A percentile compares a stretch with the other conserved stretches of the same genome.
phyloP scores from a whole-genome alignment of 495 filamentous ascomycete genomes.

The Lindgomyces ingoldianus region DNA sequence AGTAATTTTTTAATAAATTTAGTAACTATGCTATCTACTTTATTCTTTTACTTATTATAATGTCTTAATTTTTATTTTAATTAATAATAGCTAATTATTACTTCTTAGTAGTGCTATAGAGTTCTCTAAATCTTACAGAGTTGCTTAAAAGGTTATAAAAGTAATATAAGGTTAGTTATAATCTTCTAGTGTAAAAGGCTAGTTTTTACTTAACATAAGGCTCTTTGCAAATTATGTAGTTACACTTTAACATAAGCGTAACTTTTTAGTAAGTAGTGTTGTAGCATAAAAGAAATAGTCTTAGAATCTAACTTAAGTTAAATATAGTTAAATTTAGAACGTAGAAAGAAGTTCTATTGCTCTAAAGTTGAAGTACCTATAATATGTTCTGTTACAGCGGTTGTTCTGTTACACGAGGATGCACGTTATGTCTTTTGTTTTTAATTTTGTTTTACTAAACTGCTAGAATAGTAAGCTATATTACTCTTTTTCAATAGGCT shows the following conservation, averaged over 20 bases:
- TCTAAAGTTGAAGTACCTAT: conserved; percentile 24
- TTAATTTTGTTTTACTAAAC: no score
- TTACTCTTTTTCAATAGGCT: no score
- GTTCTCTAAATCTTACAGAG: conserved; percentile 22
- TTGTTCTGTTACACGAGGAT: conserved; percentile 15
- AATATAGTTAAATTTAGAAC: conserved; percentile 12
- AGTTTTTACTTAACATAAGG: conserved; percentile 20
- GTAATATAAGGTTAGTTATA: conserved; percentile 19
- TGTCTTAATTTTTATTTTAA: no score
- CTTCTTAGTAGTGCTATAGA: conserved; percentile 21
- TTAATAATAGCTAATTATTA: conserved; percentile 26
- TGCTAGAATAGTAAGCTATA: no score
- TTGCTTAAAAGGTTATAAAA: conserved; percentile 12
- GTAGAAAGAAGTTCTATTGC: conserved; percentile 16
- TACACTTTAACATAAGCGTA: conserved; percentile 15
- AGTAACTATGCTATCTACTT: no score
- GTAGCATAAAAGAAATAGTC: conserved; percentile 17
- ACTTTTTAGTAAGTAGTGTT: conserved; percentile 21
- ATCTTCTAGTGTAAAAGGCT: conserved; percentile 24
- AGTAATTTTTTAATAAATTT: no score
- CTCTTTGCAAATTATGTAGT: conserved; percentile 21
- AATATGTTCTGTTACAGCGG: conserved; percentile 9
- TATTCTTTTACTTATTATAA: no score
- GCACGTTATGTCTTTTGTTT: no score
- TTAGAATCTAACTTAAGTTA: conserved; percentile 19